A percentile compares a stretch with the other conserved stretches of the same genome.
These are phyloP conservation scores for Arthrinium phaeospermum DNA, from an alignment of 2,329 filamentous ascomycete species.

Conservation along the genomic window DNA sequence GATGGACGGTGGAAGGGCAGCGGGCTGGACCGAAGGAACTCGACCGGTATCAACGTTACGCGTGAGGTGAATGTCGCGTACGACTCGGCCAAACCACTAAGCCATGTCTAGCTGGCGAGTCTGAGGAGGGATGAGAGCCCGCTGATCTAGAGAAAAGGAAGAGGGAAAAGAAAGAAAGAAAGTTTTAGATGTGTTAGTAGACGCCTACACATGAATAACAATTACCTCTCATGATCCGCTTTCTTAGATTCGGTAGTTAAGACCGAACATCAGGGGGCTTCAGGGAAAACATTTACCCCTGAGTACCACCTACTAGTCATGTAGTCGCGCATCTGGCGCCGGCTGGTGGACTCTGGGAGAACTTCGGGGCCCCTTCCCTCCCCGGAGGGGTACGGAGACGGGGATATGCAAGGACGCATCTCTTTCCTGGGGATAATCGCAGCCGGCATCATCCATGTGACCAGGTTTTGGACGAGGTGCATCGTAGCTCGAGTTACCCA, in stretches of 20 bases:
- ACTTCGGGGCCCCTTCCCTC: neutral
- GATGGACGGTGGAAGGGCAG: neutral
- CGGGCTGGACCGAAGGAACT: neutral
- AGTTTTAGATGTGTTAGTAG: neutral
- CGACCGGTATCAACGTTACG: slow-evolving; percentile 10
- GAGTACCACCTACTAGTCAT: no score
- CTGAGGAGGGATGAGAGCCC: neutral
- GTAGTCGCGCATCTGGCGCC: neutral
- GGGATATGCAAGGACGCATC: neutral
- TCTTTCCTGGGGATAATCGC: neutral
- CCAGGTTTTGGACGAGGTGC: neutral
- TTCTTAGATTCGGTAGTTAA: no score
- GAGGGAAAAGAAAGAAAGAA: neutral
- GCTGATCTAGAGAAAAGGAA: neutral
- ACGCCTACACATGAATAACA: no score
- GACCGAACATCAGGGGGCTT: no score
- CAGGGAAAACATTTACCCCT: no score
- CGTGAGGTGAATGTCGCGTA: neutral
- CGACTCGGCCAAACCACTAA: neutral
- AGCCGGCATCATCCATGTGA: neutral
- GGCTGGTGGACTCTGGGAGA: neutral
- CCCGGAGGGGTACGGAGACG: no score
- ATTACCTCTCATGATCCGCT: no score
- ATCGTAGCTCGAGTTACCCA: neutral
- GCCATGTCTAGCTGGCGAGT: neutral